Evolutionary conservation across 1,284 basidiomycete species (phyloP), one percentile per base, ranked within the genome.

Genomic region (Rhizoctonia solani): DNA sequence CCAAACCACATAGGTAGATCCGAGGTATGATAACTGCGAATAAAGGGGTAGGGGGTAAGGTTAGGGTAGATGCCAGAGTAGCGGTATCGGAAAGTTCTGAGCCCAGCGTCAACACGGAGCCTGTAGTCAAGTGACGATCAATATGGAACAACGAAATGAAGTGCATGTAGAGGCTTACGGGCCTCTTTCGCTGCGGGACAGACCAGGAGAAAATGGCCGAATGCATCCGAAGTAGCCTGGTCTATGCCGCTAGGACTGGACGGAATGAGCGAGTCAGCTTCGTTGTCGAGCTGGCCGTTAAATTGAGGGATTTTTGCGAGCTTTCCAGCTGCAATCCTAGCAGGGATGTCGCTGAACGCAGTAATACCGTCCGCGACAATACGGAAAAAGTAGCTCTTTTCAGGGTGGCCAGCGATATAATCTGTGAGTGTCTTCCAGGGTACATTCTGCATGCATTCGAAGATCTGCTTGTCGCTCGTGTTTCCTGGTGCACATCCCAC

Each of bases 1-100:
- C 67, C 67, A 34, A 68, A 46, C 50, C 59, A 54, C 49, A 68
- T 54, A 5, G 67, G 58, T 5, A 68, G 39, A n/a, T 68, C 67
- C 1, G 59, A 46, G n/a, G 58, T 55, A 46, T 68, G 67, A 34
- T 63, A 68, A 2, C 58, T 46, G 1, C 67, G 27, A 2, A 65
- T 52, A 27, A 65, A 65, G 2, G 61, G 27, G 19, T 30, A 65
- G 8, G 61, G 61, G 37, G 34, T 41, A 19, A 68, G 52, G 53
- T 54, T 55, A 1, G 58, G 30, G 59, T 65, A 68, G 41, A 68
- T 50, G 25, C 58, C 58, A n/a, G 59, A 61, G 53, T 54, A 68
- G 14, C 58, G 56, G 59, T 68, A 68, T 9, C 67, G 49, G 41
- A 50, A 68, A 1, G 67, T 68, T 9, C 54, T 41, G 14, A 68